Evolutionary conservation across 306 rosid genomes (phyloP).

Genomic region (Dalbergia oliveri): DNA sequence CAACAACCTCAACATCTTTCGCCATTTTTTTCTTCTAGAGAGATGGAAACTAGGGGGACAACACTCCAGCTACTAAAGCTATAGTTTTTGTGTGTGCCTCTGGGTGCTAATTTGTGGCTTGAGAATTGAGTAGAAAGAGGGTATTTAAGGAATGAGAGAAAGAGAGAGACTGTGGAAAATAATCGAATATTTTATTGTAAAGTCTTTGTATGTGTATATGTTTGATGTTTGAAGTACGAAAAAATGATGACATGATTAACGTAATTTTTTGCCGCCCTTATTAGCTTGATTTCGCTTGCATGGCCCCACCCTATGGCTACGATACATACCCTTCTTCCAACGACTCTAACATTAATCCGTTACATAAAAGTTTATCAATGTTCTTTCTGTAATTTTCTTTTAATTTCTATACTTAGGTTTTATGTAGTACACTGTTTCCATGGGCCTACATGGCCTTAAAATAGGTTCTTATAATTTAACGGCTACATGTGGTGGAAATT

Average conservation of each 20-base stretch:
- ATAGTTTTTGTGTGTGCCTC: not conserved
- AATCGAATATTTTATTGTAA: not conserved
- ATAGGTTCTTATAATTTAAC: conserved; percentile 21
- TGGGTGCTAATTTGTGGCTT: not conserved
- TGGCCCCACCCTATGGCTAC: conserved; percentile 57
- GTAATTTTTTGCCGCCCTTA: conserved; percentile 66
- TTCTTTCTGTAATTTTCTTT: not conserved
- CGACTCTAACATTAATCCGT: conserved; percentile 43
- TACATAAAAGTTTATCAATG: not conserved
- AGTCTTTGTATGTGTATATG: conserved; percentile 11
- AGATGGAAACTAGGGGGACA: not conserved
- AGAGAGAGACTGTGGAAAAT: conserved; percentile 6
- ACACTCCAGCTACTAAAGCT: not conserved
- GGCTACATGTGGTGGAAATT: conserved; percentile 14
- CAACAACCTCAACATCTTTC: conserved; percentile 77
- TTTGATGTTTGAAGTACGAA: too few species aligned
- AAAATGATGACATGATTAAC: conserved; percentile 44
- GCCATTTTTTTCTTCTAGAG: conserved; percentile 49
- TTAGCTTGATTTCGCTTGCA: conserved; percentile 74
- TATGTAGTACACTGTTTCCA: not conserved
- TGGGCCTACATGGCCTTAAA: not conserved
- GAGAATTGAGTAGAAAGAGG: conserved; percentile 33
- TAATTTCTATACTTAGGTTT: not conserved
- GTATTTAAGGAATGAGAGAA: conserved; percentile 61
- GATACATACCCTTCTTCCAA: conserved; percentile 19